Percentiles rank a stretch among this genome's conserved stretches.
Conservation (phyloP, 1,139 yeast species). For the Saccharomyces hybrid region DNA sequence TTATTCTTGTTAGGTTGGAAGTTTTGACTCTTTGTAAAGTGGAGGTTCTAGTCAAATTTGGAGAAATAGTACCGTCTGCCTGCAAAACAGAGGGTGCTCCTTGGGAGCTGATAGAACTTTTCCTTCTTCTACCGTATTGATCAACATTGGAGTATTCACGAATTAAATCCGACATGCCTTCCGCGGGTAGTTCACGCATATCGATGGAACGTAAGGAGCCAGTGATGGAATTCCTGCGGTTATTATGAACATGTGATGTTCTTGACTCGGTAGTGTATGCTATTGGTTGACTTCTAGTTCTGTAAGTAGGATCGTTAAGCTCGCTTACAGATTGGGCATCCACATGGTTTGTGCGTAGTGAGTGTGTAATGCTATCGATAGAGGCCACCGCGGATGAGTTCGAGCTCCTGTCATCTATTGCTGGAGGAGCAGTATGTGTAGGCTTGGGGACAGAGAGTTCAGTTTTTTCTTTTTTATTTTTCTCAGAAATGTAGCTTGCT, state of each 20-base stretch:
- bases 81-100: conserved; percentile 1
- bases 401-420: background rate
- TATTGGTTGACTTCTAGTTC: conserved; percentile 18
- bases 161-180: conserved; percentile 47
- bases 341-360: background rate
- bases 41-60: background rate
- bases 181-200: conserved; percentile 4
- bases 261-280: conserved; percentile 14
- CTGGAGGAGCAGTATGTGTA: background rate
- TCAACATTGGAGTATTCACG: conserved; percentile 49
- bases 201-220: conserved; percentile 6
- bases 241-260: conserved; percentile 2
- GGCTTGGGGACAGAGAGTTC: background rate
- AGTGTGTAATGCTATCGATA: background rate
- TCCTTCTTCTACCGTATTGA: conserved; percentile 24
- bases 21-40: conserved; percentile 3
- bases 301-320: conserved; percentile 4
- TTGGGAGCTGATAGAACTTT: conserved; percentile 11
- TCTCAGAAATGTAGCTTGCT: background rate
- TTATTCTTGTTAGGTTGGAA: conserved; percentile 14
- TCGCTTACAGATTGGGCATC: background rate
- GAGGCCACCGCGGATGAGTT: background rate
- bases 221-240: conserved; percentile 1
- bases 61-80: conserved; percentile 1
- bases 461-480: background rate